Base-by-base conservation (phyloP, 2,329 filamentous ascomycete species). In the Fusarium sp. region DNA sequence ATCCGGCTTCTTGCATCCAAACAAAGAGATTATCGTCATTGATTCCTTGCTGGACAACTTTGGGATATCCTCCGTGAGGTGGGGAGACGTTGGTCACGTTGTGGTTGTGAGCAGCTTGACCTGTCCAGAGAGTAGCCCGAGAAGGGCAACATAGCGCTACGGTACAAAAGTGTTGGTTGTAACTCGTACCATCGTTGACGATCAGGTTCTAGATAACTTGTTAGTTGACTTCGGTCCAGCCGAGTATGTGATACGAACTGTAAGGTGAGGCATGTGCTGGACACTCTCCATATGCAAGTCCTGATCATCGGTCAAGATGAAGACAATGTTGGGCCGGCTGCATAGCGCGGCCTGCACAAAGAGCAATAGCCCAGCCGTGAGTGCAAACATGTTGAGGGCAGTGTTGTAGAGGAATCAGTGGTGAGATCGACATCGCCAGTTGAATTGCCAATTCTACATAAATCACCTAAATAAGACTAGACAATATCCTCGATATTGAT, bases 1-100 rank as follows among this genome's bases (percentile, higher is more conserved):
- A 94, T 2, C 91, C 91, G 1, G 88, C 88, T 2, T 87, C 79
- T 76, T 94, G 91, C 35, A 94, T 82, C 91, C 92, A 94, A 0
- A 93, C 79, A 0, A 92, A 91, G 0, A 94, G 85, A 71, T 66
- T 69, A n/a, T 69, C 91, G 2, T 91, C 86, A 66, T 94, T 93
- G 73, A 89, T 86, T 1, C 91, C 91, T 64, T 91, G 85, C 9
- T 83, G 81, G 18, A 93, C 82, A 65, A 94, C 91, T 73, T 93
- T 92, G 4, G 70, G 67, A 31, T 70, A 72, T 5, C 70, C 67
- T 90, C 86, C 0, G 89, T 3, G 20, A 8, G 87, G 88, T 18
- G 88, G 83, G 45, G 68, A 70, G 0, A 88, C 84, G 64, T 87
- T 82, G 0, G 91, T 93, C 9, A 93, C 90, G 76, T 93, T 93